Evolutionary conservation across 2,329 filamentous ascomycete genomes (phyloP).

Genomic region (Diaporthe amygdali): DNA sequence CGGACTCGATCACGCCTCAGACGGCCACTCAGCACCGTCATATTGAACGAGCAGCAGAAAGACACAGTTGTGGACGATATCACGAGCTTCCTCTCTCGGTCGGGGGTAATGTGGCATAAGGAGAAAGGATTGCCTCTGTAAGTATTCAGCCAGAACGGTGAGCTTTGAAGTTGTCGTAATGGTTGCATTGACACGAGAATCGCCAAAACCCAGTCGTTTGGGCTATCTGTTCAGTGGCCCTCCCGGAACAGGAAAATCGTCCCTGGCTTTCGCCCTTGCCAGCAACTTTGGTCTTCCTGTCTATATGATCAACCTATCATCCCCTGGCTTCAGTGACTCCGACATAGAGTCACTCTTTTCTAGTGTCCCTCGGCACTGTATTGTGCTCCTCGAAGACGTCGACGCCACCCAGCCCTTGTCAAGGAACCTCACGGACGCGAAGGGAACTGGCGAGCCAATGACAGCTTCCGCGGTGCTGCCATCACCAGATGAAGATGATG

Average conservation of each 20-base stretch:
- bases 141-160: not conserved
- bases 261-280: conserved; percentile 20
- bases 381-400: conserved; percentile 22
- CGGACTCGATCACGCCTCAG: not conserved
- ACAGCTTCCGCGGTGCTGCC: too few relatives aligned
- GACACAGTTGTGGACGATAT: conserved; percentile 16
- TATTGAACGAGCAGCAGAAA: conserved; percentile 18
- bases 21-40: conserved; percentile 17
- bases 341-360: conserved; percentile 17
- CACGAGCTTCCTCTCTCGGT: conserved; percentile 15
- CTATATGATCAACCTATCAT: conserved; percentile 24
- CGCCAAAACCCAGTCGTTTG: conserved; percentile 3
- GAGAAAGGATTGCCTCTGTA: conserved; percentile 23
- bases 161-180: not conserved
- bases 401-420: conserved; percentile 21
- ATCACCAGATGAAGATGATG: not conserved
- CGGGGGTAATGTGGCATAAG: conserved; percentile 19
- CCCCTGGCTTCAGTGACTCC: conserved; percentile 1
- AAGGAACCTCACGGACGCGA: not conserved
- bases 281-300: conserved; percentile 19
- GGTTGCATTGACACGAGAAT: not conserved
- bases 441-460: not conserved
- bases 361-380: conserved; percentile 15
- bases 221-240: conserved; percentile 24
- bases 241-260: conserved; percentile 23